These are phyloP conservation scores for Leishmania turanica DNA, from an alignment of 208 protist species.

Conservation along the genomic window DNA sequence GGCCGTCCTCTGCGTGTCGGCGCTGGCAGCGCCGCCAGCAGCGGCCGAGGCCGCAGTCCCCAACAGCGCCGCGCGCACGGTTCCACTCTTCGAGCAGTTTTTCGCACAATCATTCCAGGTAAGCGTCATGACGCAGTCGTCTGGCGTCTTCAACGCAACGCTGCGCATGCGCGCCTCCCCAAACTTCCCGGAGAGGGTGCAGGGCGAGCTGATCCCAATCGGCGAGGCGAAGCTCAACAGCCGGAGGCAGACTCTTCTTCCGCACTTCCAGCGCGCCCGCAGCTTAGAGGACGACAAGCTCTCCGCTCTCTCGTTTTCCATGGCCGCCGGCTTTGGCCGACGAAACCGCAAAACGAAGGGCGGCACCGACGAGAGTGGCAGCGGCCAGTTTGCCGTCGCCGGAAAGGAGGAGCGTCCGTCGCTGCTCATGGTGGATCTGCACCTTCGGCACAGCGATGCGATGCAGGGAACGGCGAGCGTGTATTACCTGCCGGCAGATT, in stretches of 20 bases:
- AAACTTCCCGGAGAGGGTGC: conserved; percentile 69
- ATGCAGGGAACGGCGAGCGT: conserved; percentile 37
- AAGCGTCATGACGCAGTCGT: conserved; percentile 66
- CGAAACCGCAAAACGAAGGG: background rate
- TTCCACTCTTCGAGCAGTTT: conserved; percentile 51
- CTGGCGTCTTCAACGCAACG: conserved; percentile 78
- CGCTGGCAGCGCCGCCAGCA: background rate
- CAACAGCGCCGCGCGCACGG: background rate
- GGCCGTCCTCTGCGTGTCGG: background rate
- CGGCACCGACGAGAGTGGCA: background rate
- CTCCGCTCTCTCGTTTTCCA: conserved; percentile 12
- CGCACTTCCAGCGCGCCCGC: conserved; percentile 49
- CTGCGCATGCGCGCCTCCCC: conserved; percentile 46
- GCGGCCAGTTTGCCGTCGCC: background rate
- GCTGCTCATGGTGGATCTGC: conserved; percentile 56
- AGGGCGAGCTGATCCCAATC: conserved; percentile 69
- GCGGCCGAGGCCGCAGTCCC: background rate
- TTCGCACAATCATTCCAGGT: conserved; percentile 69
- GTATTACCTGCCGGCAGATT: conserved; percentile 52
- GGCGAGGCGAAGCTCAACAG: conserved; percentile 30
- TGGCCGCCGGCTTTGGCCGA: background rate
- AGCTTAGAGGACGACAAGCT: conserved; percentile 34
- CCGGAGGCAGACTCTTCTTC: conserved; percentile 29
- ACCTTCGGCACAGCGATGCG: conserved; percentile 46
- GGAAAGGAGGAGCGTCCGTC: conserved; percentile 45